Evolutionary conservation across 305 asterid genomes (phyloP).

Genomic region (Fraxinus baroniana): DNA sequence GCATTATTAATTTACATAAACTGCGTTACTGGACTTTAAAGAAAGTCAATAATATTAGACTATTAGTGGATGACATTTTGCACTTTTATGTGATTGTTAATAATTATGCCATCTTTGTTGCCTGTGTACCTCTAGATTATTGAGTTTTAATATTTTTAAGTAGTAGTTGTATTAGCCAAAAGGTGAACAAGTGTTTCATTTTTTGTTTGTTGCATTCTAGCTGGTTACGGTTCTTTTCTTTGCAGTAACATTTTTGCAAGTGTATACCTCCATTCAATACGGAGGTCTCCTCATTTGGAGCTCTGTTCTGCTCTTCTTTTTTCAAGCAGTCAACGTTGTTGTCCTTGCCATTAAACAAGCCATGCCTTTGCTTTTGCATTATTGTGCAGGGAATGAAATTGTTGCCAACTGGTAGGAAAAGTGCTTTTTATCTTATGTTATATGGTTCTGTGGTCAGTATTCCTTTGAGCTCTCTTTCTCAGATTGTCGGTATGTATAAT

Average conservation of each 20-base stretch:
- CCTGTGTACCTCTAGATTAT: background rate
- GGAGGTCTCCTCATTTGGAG: background rate
- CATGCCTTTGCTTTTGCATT: slow-evolving; percentile 9
- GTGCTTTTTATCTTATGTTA: slow-evolving; percentile 63
- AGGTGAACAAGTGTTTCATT: background rate
- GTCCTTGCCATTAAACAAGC: background rate
- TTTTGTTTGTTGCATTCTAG: background rate
- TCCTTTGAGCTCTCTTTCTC: slow-evolving; percentile 12
- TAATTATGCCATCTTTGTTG: background rate
- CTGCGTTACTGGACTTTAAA: background rate
- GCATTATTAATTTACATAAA: background rate
- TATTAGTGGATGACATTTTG: background rate
- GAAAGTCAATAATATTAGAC: background rate
- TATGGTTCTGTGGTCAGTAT: slow-evolving; percentile 73
- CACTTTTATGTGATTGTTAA: background rate
- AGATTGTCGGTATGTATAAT: background rate
- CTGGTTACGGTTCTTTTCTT: background rate
- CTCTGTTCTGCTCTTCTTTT: background rate
- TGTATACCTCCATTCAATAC: background rate
- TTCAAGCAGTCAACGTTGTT: background rate
- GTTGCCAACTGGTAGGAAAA: slow-evolving; percentile 78
- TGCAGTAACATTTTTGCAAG: background rate
- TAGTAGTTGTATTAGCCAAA: background rate
- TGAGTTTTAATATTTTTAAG: background rate
- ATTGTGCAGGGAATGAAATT: slow-evolving; percentile 81